Base-by-base conservation (phyloP, 2,329 filamentous ascomycete genomes). In the Xylaria hypoxylon region DNA sequence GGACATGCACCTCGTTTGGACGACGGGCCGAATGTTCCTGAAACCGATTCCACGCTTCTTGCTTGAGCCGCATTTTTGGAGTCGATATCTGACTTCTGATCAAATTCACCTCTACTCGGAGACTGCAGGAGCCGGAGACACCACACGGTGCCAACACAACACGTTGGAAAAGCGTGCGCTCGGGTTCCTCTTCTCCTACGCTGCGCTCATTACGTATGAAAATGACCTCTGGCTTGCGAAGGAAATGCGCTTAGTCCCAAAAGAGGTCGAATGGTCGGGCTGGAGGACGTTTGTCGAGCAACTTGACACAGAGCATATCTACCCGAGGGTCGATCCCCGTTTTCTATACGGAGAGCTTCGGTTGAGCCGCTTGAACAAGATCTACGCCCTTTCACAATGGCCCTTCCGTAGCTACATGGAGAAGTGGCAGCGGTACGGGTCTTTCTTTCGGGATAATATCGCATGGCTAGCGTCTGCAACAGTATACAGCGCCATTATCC, bases 361-460 rank as follows among this genome's bases (percentile, higher is more conserved):
- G 13, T 33, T 52, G 3, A 52, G 45, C 26, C 58, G 47, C 5
- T 33, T 60, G n/a, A 52, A 60, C 17, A 52, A 53, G 48, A 52
- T 61, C 22, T 31, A 60, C 15, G 19, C 13, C 31, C 19, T 60
- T 26, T 24, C 17, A n/a, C 15, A 24, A 1, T 5, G 17, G 5
- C 26, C 24, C n/a, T n/a, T n/a, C 6, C 15, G 31, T 19, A 10
- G 19, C 8, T 60, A 60, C 15, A 44, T 60, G 11, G 22, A n/a
- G 13, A 2, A 3, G 5, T 60, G 48, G 48, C 10, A 26, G 15
- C 24, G 11, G 26, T 86, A 84, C 70, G 68, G 72, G 2, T 72
- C 73, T 22, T 82, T 84, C 64, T 80, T 85, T 48, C 73, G 75
- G 13, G 74, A 81, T 38, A 82, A 84, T 65, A 79, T 84, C 24